These are phyloP conservation scores for Fusarium circinatum DNA, from an alignment of 2,329 filamentous ascomycete genomes.

Conservation along the genomic window DNA sequence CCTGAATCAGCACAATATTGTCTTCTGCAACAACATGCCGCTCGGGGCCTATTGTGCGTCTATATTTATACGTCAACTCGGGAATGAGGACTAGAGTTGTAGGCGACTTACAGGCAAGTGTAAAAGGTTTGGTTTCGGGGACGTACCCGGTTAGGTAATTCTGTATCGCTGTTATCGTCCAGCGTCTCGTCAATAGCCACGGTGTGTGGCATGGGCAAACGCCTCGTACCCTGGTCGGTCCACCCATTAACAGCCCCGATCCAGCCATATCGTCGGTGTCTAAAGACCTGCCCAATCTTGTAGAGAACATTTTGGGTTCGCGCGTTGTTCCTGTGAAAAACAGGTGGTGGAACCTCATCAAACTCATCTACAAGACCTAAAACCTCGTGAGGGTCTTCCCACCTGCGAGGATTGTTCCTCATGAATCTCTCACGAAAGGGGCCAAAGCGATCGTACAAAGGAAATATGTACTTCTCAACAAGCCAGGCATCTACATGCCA, in stretches of 20 bases:
- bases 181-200: slow-evolving; percentile 42
- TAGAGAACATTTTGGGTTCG: slow-evolving; percentile 54
- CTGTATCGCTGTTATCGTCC: slow-evolving; percentile 43
- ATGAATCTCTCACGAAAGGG: slow-evolving; percentile 43
- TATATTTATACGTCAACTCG: slow-evolving; percentile 26
- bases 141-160: slow-evolving; percentile 41
- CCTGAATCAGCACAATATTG: slow-evolving; percentile 74
- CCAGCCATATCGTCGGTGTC: slow-evolving; percentile 82
- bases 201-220: slow-evolving; percentile 42
- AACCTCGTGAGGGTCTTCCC: slow-evolving; percentile 47
- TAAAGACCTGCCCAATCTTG: slow-evolving; percentile 84
- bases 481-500: slow-evolving; percentile 75
- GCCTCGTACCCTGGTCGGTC: slow-evolving; percentile 63
- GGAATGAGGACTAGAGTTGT: not conserved
- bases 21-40: slow-evolving; percentile 67
- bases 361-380: slow-evolving; percentile 54
- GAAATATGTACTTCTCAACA: slow-evolving; percentile 72
- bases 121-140: slow-evolving; percentile 69
- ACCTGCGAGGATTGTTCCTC: slow-evolving; percentile 41
- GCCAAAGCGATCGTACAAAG: slow-evolving; percentile 64
- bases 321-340: slow-evolving; percentile 45
- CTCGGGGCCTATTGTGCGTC: slow-evolving; percentile 49
- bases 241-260: slow-evolving; percentile 89
- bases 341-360: slow-evolving; percentile 55
- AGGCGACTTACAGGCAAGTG: slow-evolving; percentile 78